Base-by-base conservation (phyloP, 2,329 filamentous ascomycete species). In the Zymoseptoria ardabiliae region DNA sequence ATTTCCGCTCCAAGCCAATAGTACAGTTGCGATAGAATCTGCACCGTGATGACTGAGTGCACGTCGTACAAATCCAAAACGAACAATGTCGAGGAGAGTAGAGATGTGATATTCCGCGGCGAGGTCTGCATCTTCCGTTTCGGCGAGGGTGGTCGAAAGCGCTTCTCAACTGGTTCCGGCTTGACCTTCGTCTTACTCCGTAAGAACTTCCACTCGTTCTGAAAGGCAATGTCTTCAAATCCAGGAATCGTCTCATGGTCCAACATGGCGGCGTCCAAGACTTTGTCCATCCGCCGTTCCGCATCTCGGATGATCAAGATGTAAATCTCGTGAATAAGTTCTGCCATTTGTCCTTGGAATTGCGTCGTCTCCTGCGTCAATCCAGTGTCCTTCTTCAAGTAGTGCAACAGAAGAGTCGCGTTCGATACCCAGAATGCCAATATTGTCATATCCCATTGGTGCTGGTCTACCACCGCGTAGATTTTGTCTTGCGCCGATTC, bases 401-500 rank as follows among this genome's bases (percentile, higher is more conserved):
- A 99, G 74, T 99, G 93, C 56, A 97, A 79, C n/a, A 99, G 78
- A 48, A 99, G 78, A 0, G 94, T 99, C 8, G 91, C 91, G 73
- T 99, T 99, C 1, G 94, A 97, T 70, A 97, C 91, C 94, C 94
- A 99, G 72, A 99, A 99, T 2, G 94, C 94, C 45, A 99, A 79
- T 66, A 99, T 96, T 0, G 94, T 99, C 94, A 99, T 99, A 72
- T 99, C 94, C 94, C 94, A 97, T 72, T 99, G 94, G 70, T 93
- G 87, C 62, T 84, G 84, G 74, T 97, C 94, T n/a, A 99, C 91
- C 28, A 97, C 91, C 60, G 91, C 88, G 71, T 97, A 97, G 69
- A 99, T 97, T 75, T 93, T 94, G 70, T 96, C 91, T 83, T 96
- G 96, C 45, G 94, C 91, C 41, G 88, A 87, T 23, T 89, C 81